Percentiles rank a stretch among this genome's conserved stretches.
Evolutionary conservation across 2,329 filamentous ascomycete species (phyloP).

Genomic region (Venturia aucupariae): DNA sequence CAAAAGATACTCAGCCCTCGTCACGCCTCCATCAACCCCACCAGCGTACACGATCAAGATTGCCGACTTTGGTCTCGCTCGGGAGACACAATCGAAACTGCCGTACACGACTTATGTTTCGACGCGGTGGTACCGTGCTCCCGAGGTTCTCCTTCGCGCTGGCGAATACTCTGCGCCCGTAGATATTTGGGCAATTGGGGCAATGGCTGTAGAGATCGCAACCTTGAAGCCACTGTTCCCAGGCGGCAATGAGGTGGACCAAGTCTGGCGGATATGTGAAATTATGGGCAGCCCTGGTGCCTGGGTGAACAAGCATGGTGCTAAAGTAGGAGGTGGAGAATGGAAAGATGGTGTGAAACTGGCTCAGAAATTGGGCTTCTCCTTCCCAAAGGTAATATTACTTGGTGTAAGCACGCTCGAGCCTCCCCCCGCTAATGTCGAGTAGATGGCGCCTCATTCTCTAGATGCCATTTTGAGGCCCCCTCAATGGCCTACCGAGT

Average conservation of each 20-base stretch:
- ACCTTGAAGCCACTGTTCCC: slow-evolving; percentile 95
- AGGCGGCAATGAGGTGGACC: slow-evolving; percentile 95
- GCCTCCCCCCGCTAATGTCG: slow-evolving; percentile 11
- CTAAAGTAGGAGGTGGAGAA: slow-evolving; percentile 84
- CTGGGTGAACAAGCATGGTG: slow-evolving; percentile 90
- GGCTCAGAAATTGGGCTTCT: slow-evolving; percentile 93
- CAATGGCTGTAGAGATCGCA: slow-evolving; percentile 97
- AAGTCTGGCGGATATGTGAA: slow-evolving; percentile 97
- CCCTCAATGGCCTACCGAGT: slow-evolving; percentile 81
- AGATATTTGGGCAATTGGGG: slow-evolving; percentile 96
- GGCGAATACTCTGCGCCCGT: slow-evolving; percentile 97
- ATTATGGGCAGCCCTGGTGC: slow-evolving; percentile 98
- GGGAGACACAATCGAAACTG: slow-evolving; percentile 91
- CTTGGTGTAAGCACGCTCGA: not conserved
- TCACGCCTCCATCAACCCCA: slow-evolving; percentile 91
- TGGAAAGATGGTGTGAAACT: slow-evolving; percentile 92
- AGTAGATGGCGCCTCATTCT: slow-evolving; percentile 86
- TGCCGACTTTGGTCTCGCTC: slow-evolving; percentile 93
- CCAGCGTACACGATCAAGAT: slow-evolving; percentile 96
- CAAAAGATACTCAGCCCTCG: slow-evolving; percentile 81
- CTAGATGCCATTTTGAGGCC: slow-evolving; percentile 88
- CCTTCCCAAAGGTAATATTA: slow-evolving; percentile 67
- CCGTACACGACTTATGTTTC: slow-evolving; percentile 98
- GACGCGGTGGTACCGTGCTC: slow-evolving; percentile 89
- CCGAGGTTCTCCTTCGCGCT: slow-evolving; percentile 84